These are phyloP conservation scores for Phytophthora idaei DNA, from an alignment of 352 stramenopile genomes.

Conservation along the genomic window DNA sequence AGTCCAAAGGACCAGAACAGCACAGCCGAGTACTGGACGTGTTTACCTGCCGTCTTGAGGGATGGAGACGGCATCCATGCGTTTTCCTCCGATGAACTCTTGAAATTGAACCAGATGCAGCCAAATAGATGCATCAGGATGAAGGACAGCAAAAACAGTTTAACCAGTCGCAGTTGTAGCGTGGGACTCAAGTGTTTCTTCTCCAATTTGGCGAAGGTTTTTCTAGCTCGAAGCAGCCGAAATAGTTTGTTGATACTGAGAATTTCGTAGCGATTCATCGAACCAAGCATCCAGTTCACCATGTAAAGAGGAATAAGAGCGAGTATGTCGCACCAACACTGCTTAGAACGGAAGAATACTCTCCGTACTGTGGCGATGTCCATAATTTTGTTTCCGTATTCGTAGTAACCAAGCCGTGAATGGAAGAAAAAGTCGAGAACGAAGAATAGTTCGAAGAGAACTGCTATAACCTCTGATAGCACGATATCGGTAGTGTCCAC, in stretches of 20 bases:
- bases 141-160: constrained; percentile 54
- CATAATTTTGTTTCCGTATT: constrained; percentile 78
- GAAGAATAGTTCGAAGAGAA: constrained; percentile 55
- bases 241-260: constrained; percentile 64
- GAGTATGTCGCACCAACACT: constrained; percentile 40
- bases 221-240: constrained; percentile 36
- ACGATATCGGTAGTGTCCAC: constrained; percentile 12
- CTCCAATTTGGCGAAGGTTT: constrained; percentile 37
- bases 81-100: neutral
- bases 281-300: constrained; percentile 48
- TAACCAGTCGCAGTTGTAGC: constrained; percentile 50
- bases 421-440: constrained; percentile 53
- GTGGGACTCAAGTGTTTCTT: constrained; percentile 49
- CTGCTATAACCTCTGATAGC: constrained; percentile 28
- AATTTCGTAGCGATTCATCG: constrained; percentile 29
- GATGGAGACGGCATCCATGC: constrained; percentile 17
- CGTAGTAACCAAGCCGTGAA: constrained; percentile 58
- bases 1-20: constrained; percentile 70
- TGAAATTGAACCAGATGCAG: constrained; percentile 70
- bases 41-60: constrained; percentile 1
- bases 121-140: constrained; percentile 56
- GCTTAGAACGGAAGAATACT: constrained; percentile 43
- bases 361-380: constrained; percentile 44
- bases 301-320: constrained; percentile 52
- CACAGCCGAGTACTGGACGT: constrained; percentile 44